Base-by-base conservation (phyloP, 1,284 basidiomycete genomes). In the Cutaneotrichosporon sp. region DNA sequence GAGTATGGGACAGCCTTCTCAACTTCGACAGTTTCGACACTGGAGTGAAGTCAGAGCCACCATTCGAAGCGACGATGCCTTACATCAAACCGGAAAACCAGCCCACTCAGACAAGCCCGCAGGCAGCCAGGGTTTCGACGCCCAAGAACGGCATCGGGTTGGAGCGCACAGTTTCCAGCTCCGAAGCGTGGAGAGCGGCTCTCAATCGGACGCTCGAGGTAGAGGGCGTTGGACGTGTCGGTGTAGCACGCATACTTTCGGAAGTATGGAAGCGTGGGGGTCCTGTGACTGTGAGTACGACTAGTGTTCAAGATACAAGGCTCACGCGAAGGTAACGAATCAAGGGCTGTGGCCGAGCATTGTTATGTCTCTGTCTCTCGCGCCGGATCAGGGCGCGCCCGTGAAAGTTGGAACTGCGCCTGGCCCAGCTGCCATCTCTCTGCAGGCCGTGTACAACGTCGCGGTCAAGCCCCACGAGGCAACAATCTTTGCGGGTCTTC, bases 191-290 rank as follows among this genome's bases (percentile, higher is more conserved):
- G 68, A 57, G 61, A 38, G 61, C 65, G 1, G 60, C 66, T 11
- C 47, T 72, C 31, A 60, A 57, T 4, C 68, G 65, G 42, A 57
- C 63, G 7, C 59, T 72, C 4, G 66, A 71, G 12, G 63, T 72
- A 5, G 68, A 72, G n/a, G 67, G 64, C 5, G 65, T 71, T 1
- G 70, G 70, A n/a, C 49, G 55, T 29, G 57, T 72, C 3, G 55
- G 59, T 1, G 63, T 70, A 0, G 61, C 63, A 3, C 54, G 62
- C 22, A 49, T 72, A 2, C 46, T 72, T 42, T 61, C 64, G 14
- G 70, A 72, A 44, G 62, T 72, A 1, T 72, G 70, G 70, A 66
- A 64, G 48, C 48, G 70, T 25, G 70, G 70, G 9, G 70, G 70
- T 7, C 69, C 68, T 3, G 64, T 62, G 31, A 51, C 59, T 8